phyloP scores from a whole-genome alignment of 768 basidiomycete species.

The Psilocybe cyanescens region DNA sequence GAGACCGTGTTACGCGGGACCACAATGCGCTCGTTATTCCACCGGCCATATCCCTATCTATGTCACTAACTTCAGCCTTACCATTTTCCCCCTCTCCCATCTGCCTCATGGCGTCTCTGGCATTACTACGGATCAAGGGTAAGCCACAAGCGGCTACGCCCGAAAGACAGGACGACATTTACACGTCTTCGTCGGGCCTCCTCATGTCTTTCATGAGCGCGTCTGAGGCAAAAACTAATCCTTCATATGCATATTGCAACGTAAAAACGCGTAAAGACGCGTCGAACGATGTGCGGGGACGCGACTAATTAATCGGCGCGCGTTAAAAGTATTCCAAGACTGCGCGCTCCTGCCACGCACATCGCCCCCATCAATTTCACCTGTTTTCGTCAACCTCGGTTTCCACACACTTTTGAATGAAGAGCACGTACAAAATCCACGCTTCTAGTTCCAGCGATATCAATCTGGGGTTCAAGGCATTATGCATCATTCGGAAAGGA shows the following conservation, averaged over 20 bases:
- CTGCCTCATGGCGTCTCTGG: slow-evolving; percentile 29
- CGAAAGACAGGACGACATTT: slow-evolving; percentile 19
- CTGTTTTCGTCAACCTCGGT: slow-evolving; percentile 27
- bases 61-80: slow-evolving; percentile 8
- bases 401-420: slow-evolving; percentile 21
- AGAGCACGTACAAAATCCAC: slow-evolving; percentile 1
- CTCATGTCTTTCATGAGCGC: slow-evolving; percentile 12
- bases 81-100: slow-evolving; percentile 16
- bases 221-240: not conserved
- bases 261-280: slow-evolving; percentile 54
- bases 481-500: slow-evolving; percentile 8
- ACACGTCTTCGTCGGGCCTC: slow-evolving; percentile 16
- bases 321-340: slow-evolving; percentile 4
- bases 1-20: slow-evolving; percentile 14
- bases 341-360: slow-evolving; percentile 19
- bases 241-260: slow-evolving; percentile 17
- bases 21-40: not conserved
- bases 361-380: slow-evolving; percentile 26
- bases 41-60: slow-evolving; percentile 17
- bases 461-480: slow-evolving; percentile 3
- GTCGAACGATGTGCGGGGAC: slow-evolving; percentile 26
- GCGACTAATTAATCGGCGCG: slow-evolving; percentile 29
- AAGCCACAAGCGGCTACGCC: slow-evolving; percentile 28
- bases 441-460: slow-evolving; percentile 14
- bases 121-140: slow-evolving; percentile 37